These are phyloP conservation scores for Ogataea populi-albae DNA, from an alignment of 805 yeast species.

Conservation along the genomic window DNA sequence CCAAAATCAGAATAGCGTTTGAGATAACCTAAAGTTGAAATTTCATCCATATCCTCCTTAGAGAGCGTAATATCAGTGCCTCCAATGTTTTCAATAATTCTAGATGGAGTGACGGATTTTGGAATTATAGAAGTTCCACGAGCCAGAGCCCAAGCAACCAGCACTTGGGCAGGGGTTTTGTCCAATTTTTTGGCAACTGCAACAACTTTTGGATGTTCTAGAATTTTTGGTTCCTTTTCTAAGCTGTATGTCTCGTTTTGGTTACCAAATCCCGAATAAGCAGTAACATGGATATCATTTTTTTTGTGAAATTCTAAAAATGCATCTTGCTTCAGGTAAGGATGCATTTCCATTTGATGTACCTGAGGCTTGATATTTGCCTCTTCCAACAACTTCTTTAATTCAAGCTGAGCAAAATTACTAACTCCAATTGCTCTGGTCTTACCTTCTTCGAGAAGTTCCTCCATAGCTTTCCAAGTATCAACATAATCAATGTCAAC, in stretches of 20 bases:
- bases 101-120: conserved; percentile 40
- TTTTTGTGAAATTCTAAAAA: conserved; percentile 48
- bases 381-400: conserved; percentile 51
- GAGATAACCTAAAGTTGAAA: conserved; percentile 27
- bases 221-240: conserved; percentile 39
- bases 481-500: conserved; percentile 44
- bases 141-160: conserved; percentile 54
- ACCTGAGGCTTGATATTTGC: conserved; percentile 46
- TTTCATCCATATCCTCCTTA: conserved; percentile 34
- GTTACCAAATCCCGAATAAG: conserved; percentile 74
- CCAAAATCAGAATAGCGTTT: conserved; percentile 35
- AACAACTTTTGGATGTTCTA: conserved; percentile 40
- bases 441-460: conserved; percentile 50
- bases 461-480: conserved; percentile 67
- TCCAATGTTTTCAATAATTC: conserved; percentile 38
- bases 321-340: conserved; percentile 60
- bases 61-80: conserved; percentile 30
- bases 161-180: conserved; percentile 45
- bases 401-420: conserved; percentile 58
- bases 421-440: conserved; percentile 75
- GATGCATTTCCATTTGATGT: conserved; percentile 72
- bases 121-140: conserved; percentile 53
- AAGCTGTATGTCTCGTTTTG: conserved; percentile 46
- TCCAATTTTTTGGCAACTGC: conserved; percentile 43
- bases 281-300: conserved; percentile 57